Evolutionary conservation across 768 basidiomycete species (phyloP).

Genomic region (Dentipellis fragilis): DNA sequence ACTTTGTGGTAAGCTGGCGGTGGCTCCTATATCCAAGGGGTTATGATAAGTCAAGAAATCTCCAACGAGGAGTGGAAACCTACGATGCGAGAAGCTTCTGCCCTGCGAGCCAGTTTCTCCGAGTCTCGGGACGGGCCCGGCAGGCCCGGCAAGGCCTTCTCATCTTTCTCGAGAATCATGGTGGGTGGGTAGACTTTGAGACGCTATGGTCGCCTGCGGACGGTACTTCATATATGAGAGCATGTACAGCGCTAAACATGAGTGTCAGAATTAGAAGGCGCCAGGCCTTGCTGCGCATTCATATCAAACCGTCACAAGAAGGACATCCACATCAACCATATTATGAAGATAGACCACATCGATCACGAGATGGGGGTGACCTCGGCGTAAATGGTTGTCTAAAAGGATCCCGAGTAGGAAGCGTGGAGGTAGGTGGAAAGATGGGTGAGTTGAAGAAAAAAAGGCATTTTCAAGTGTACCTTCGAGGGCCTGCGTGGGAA

Average conservation of each 20-base stretch:
- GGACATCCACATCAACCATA: neutral
- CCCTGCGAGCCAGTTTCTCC: neutral
- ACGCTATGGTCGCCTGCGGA: neutral
- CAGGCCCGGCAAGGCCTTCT: neutral
- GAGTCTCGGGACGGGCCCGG: neutral
- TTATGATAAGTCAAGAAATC: neutral
- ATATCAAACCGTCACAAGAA: neutral
- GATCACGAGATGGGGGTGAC: neutral
- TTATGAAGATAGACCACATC: neutral
- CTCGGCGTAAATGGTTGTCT: neutral
- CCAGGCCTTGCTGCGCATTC: neutral
- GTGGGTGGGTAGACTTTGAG: neutral
- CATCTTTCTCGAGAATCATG: neutral
- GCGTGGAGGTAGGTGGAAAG: neutral
- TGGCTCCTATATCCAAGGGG: neutral
- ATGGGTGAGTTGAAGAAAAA: neutral
- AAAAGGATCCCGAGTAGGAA: neutral
- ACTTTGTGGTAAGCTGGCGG: neutral
- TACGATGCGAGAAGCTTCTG: neutral
- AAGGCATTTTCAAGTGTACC: neutral
- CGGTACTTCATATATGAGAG: neutral
- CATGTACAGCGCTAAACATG: neutral
- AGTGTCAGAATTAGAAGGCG: neutral
- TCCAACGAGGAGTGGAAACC: neutral
- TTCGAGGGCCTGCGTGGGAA: constrained; percentile 63